Base-by-base conservation (phyloP, 78 protist species). In the slime mould (Dictyostelium discoideum) region DNA sequence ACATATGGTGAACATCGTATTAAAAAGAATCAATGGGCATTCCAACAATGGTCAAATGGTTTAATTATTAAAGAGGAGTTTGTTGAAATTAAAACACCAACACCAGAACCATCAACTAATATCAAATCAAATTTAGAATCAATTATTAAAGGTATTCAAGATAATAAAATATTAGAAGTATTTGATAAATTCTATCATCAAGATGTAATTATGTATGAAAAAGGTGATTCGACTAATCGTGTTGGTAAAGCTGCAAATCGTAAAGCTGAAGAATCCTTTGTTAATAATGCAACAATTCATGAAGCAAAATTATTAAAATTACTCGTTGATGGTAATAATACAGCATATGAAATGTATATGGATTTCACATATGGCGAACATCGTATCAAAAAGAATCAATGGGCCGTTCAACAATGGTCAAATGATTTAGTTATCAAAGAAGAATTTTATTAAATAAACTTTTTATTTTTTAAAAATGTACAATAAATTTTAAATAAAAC, bases 191-290 rank as follows among this genome's bases (percentile, higher is more conserved):
- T 67, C 10, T 84, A 84, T 65, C 77, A 54, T 65, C 60, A 84
- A 22, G 87, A 80, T n/a, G 5, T 80, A 22, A 24, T 60, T 60
- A 60, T 60, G 26, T 60, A 4, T 60, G 69, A 60, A 60, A 60
- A 86, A 7, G 92, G 92, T 44, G 83, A 86, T 50, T 73, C 84
- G 6, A 73, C 74, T 42, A 86, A 86, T 77, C 57, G 84, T 46
- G 44, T 73, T 50, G 92, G 92, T 50, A 86, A 86, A 32, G 40
- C 42, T 9, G 65, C 92, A 14, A 86, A 86, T 29, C 74, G 92
- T 46, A 86, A 86, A 44, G 92, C 92, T 32, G 92, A 86, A 74
- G 85, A 86, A 50, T 0, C 18, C 4, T 86, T 86, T 86, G 92
- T 86, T 5, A 46, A 74, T 14, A 86, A 86, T 73, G 69, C 92